Percentiles rank a stretch among this genome's conserved stretches.
Conservation (phyloP, 1,139 yeast species). For the Candida neerlandica region DNA sequence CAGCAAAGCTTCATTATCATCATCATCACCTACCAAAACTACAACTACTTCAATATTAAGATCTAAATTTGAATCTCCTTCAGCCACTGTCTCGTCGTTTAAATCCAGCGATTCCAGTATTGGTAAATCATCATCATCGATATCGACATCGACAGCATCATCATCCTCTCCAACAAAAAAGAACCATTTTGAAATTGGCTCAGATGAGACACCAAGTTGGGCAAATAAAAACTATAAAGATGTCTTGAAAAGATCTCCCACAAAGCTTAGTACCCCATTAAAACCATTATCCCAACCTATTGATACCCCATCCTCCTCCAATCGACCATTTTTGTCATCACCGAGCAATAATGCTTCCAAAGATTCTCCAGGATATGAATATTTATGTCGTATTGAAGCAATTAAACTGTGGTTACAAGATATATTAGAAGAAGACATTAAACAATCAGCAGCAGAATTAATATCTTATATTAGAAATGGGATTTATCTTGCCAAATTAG, state of each 20-base stretch:
- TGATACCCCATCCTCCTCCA: conserved; percentile 17
- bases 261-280: conserved; percentile 10
- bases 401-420: conserved; percentile 60
- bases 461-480: conserved; percentile 74
- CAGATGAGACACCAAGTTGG: conserved; percentile 27
- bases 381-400: conserved; percentile 85
- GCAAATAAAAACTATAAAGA: conserved; percentile 24
- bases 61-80: conserved; percentile 45
- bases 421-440: conserved; percentile 51
- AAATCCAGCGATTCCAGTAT: conserved; percentile 28
- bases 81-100: conserved; percentile 49
- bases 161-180: conserved; percentile 18
- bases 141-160: too few relatives aligned
- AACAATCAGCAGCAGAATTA: conserved; percentile 55
- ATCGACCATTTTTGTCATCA: conserved; percentile 27
- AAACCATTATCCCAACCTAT: conserved; percentile 20
- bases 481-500: conserved; percentile 77
- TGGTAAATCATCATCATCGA: too few relatives aligned
- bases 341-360: conserved; percentile 33
- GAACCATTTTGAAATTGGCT: conserved; percentile 19
- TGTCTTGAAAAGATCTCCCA: conserved; percentile 20
- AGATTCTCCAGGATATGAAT: conserved; percentile 63
- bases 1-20: background rate
- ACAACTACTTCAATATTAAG: conserved; percentile 33
- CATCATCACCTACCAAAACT: conserved; percentile 21